phyloP scores from a whole-genome alignment of 192 early-diverging fungal species.

The Gorgonomyces haynaldii region DNA sequence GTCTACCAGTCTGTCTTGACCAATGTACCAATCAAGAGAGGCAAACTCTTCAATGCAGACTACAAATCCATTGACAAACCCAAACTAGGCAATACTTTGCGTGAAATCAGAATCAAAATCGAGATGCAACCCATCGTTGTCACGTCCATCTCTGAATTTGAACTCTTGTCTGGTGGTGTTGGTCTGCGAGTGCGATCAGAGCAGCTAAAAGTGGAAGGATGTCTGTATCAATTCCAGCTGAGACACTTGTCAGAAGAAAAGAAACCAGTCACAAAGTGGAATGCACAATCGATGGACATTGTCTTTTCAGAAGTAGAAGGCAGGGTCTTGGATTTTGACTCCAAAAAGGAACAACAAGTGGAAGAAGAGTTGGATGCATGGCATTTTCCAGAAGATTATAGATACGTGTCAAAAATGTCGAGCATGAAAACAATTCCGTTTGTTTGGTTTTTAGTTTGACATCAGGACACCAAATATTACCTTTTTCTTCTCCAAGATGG shows the following conservation, averaged over 20 bases:
- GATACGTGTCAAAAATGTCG: no score
- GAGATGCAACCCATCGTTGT: slow-evolving; percentile 30
- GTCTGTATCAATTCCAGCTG: slow-evolving; percentile 18
- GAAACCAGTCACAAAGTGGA: slow-evolving; percentile 23
- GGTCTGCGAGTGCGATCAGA: slow-evolving; percentile 31
- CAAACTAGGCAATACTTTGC: slow-evolving; percentile 31
- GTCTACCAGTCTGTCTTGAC: slow-evolving; percentile 42
- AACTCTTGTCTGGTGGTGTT: slow-evolving; percentile 27
- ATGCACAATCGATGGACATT: slow-evolving; percentile 11
- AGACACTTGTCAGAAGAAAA: slow-evolving; percentile 5
- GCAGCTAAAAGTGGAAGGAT: slow-evolving; percentile 28
- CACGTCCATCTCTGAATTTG: slow-evolving; percentile 26
- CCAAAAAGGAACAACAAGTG: slow-evolving; percentile 12
- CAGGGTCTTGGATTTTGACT: no score
- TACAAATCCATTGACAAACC: slow-evolving; percentile 22
- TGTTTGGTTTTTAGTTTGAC: neutral
- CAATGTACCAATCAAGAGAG: slow-evolving; percentile 31
- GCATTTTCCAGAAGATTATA: no score
- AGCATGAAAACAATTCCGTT: no score
- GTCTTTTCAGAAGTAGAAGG: slow-evolving; percentile 36
- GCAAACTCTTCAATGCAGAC: slow-evolving; percentile 20
- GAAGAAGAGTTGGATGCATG: no score
- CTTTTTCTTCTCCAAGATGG: neutral
- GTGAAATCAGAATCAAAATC: slow-evolving; percentile 19
- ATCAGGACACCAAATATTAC: slow-evolving; percentile 6